phyloP scores from a whole-genome alignment of 2,329 filamentous ascomycete genomes.

The Trichoderma breve region DNA sequence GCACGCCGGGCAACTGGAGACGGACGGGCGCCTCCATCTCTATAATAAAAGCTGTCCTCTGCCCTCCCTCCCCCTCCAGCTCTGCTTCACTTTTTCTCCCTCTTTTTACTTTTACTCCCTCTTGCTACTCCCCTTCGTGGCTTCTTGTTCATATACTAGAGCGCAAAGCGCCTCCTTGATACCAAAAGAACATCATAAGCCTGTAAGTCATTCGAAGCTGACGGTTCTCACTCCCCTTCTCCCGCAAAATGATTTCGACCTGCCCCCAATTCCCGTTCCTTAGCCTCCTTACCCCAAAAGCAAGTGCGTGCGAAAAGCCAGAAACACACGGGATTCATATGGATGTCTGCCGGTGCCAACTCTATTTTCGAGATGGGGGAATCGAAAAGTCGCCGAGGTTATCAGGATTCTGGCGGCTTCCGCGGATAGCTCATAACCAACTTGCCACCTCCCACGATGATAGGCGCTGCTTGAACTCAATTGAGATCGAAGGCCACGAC shows the following conservation, averaged over 20 bases:
- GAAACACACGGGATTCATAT: background rate
- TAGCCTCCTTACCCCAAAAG: constrained; percentile 12
- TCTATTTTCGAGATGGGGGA: constrained; percentile 3
- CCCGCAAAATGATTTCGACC: background rate
- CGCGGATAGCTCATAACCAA: constrained; percentile 1
- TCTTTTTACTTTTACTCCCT: constrained; percentile 28
- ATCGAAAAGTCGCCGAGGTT: constrained; percentile 5
- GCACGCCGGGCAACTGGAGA: constrained; percentile 16
- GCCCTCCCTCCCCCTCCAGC: constrained; percentile 22
- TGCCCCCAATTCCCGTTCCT: background rate
- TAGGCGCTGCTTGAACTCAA: constrained; percentile 8
- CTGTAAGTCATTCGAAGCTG: constrained; percentile 18
- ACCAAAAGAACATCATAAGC: constrained; percentile 15
- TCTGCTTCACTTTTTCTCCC: constrained; percentile 16
- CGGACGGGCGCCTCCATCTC: constrained; percentile 14
- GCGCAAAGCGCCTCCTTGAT: constrained; percentile 19
- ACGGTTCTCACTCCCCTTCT: background rate
- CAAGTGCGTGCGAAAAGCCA: constrained; percentile 2
- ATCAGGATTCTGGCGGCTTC: constrained; percentile 11
- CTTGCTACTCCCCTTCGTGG: constrained; percentile 12
- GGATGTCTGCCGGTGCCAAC: constrained; percentile 12
- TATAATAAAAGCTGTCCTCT: constrained; percentile 21
- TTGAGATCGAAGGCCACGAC: background rate
- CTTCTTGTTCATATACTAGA: constrained; percentile 7
- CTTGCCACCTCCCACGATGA: background rate